Base-by-base conservation (phyloP, 2,329 filamentous ascomycete species). In the Aureobasidium melanogenum region DNA sequence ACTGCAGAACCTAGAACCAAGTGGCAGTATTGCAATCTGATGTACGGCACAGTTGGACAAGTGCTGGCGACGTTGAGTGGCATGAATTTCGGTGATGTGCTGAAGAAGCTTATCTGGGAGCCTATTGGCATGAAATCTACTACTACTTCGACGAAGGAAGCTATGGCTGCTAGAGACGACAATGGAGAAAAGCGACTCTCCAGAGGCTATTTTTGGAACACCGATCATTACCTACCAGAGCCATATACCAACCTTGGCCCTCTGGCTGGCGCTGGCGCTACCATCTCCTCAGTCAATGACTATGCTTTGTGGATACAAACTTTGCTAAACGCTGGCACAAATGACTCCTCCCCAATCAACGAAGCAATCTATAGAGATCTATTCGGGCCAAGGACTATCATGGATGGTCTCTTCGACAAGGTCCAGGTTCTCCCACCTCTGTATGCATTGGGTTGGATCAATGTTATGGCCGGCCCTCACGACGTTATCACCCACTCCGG, bases 1-100 rank as follows among this genome's bases (percentile, higher is more conserved):
- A 75, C 28, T 69, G 62, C 62, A 8, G 28, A 54, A 32, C 60
- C 78, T 14, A 73, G 80, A 17, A 75, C 74, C 0, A 69, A 66
- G 10, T 80, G 69, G 58, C 74, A 80, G 64, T 84, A 84, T 68
- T 77, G 74, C 71, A 84, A 84, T 66, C 69, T 80, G 22, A 80
- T 83, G 77, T 84, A 74, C 66, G 74, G 76, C 36, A 75, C 75
- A 0, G 75, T 77, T 0, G 70, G 75, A 19, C 74, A 81, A 65
- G 70, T 73, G 3, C 66, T 81, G 5, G 75, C 82, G 67, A 75
- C 69, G 2, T 66, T 79, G 1, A 77, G 26, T 5, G 15, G 26
- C 0, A 26, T 47, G 6, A 9, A 4, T 3, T 32, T 47, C 4
- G 44, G 44, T n/a, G 44, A 47, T 30, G 7, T 30, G 5, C 28